These are phyloP conservation scores for Theobroma cacao DNA, from an alignment of 345 rosid species.

Conservation along the genomic window DNA sequence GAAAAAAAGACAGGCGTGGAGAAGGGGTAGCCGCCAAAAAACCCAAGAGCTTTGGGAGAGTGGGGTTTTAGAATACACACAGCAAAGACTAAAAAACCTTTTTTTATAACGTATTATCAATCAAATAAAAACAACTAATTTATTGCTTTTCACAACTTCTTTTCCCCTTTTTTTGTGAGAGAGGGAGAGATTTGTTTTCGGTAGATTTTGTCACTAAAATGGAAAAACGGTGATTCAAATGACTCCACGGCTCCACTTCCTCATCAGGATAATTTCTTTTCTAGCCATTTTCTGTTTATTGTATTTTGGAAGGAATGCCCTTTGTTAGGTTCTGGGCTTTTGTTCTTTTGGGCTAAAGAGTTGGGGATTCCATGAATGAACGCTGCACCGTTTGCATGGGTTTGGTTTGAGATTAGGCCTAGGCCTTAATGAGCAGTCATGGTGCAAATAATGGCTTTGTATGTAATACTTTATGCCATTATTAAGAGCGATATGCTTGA, in stretches of 20 bases:
- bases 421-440: background rate
- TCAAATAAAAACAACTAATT: background rate
- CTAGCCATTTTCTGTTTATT: background rate
- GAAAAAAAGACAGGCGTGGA: constrained; percentile 21
- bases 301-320: background rate
- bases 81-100: background rate
- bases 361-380: no score
- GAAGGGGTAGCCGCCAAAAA: constrained; percentile 46
- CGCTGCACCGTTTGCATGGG: no score
- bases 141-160: background rate
- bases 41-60: constrained; percentile 17
- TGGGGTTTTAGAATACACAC: constrained; percentile 30
- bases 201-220: background rate
- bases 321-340: background rate
- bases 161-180: background rate
- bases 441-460: background rate
- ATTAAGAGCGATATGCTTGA: background rate
- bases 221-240: constrained; percentile 17
- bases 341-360: background rate
- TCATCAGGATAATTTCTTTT: background rate
- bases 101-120: background rate
- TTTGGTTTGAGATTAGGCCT: background rate
- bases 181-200: background rate
- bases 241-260: constrained; percentile 2
- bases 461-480: background rate